Base-by-base conservation (phyloP, 2,329 filamentous ascomycete genomes). In the Alternaria arborescens region DNA sequence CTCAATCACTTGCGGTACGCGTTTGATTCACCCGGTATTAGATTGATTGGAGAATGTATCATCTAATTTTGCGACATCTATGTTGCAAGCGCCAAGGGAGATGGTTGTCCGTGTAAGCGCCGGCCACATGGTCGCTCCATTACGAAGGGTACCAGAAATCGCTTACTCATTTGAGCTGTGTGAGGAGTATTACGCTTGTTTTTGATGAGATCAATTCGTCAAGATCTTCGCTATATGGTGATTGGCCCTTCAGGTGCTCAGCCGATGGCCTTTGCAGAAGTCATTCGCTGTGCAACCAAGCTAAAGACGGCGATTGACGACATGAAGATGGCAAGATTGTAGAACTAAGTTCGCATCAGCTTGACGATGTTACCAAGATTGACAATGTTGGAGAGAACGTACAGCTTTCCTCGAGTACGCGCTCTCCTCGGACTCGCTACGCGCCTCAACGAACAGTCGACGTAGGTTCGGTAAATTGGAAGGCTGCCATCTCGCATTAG, bases 311-410 rank as follows among this genome's bases (percentile, higher is more conserved):
- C 93, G 24, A 99, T 91, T 0, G 95, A 97, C 24, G 94, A 95
- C 85, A 99, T 94, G 82, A 98, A 99, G 2, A 98, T 84, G 1
- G 97, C 93, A 0, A 97, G 88, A 74, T 99, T 98, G 81, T 99
- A 99, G 79, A 99, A 99, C 95, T 97, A 72, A 38, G 10, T 28
- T 26, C 12, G 4, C 8, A 18, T 60, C 6, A 60, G 43, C 52
- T 30, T 26, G 24, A 28, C 5, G 8, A 16, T 18, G 20, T 43
- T 3, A 20, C 24, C 34, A 26, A 50, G 20, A 18, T 18, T 30
- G 38, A 24, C 8, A 26, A 38, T 20, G 20, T 7, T 22, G 14
- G 44, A n/a, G 24, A 18, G 24, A 34, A 57, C 91, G 75, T 82
- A 97, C 95, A 53, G 95, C 95, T 80, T 90, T 96, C 68, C 95